phyloP scores from a whole-genome alignment of 768 basidiomycete species.

The Neoboletus subvelutipes region DNA sequence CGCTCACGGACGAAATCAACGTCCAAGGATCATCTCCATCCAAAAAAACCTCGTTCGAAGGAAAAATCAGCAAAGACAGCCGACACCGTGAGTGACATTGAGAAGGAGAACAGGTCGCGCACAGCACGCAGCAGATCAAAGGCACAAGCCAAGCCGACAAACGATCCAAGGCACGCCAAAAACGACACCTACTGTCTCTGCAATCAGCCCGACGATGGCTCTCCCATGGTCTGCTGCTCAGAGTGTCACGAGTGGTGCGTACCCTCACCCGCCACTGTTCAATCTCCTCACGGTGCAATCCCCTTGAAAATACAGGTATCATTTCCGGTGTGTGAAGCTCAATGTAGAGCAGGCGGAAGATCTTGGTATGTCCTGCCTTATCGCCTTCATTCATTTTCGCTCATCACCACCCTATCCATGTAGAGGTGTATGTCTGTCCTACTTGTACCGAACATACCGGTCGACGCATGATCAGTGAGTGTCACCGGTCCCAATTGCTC shows the following conservation, averaged over 20 bases:
- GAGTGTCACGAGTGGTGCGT: slow-evolving; percentile 72
- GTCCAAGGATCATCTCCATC: slow-evolving; percentile 10
- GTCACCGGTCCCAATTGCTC: slow-evolving; percentile 35
- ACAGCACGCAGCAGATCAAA: slow-evolving; percentile 25
- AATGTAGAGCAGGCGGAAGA: slow-evolving; percentile 66
- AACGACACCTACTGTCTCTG: slow-evolving; percentile 54
- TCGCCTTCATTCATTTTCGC: slow-evolving; percentile 1
- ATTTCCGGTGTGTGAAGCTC: slow-evolving; percentile 74
- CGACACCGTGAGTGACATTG: slow-evolving; percentile 27
- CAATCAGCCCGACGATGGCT: slow-evolving; percentile 67
- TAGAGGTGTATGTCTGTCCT: slow-evolving; percentile 61
- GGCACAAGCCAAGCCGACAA: slow-evolving; percentile 15
- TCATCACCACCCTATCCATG: slow-evolving; percentile 12
- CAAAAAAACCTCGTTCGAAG: slow-evolving; percentile 10
- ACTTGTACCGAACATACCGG: slow-evolving; percentile 61
- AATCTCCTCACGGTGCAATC: slow-evolving; percentile 5
- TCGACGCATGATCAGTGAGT: slow-evolving; percentile 77
- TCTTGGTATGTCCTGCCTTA: slow-evolving; percentile 58
- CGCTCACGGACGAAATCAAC: slow-evolving; percentile 45
- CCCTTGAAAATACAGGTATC: slow-evolving; percentile 58
- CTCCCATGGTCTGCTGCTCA: slow-evolving; percentile 77
- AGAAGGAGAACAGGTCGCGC: slow-evolving; percentile 32
- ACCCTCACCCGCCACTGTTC: not conserved
- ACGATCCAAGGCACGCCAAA: slow-evolving; percentile 18
- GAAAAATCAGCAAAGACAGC: slow-evolving; percentile 19